A percentile compares a stretch with the other conserved stretches of the same genome.
Conservation (phyloP, 306 rosid species). For the Medicago lupulina region DNA sequence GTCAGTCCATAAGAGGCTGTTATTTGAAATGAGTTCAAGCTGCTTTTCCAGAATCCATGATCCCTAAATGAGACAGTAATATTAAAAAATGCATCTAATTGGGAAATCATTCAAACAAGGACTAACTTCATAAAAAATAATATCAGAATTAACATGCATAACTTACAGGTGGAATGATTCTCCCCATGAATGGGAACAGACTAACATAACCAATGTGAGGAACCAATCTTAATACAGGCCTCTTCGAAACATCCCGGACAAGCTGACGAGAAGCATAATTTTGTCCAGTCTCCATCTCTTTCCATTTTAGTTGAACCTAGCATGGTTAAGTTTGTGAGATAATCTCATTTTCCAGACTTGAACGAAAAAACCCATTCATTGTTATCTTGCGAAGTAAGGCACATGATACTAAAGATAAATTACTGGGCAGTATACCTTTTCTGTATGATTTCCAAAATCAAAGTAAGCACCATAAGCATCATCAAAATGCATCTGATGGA, state of each 20-base stretch:
- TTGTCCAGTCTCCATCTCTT: conserved; percentile 56
- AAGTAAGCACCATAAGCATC: conserved; percentile 73
- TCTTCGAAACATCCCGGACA: conserved; percentile 67
- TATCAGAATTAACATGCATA: conserved; percentile 21
- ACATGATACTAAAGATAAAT: conserved; percentile 19
- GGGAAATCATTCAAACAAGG: conserved; percentile 22
- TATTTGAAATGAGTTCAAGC: conserved; percentile 81
- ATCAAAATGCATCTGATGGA: conserved; percentile 87
- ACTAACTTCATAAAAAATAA: conserved; percentile 5
- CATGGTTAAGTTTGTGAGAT: conserved; percentile 35
- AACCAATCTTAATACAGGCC: conserved; percentile 75
- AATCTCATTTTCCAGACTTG: conserved; percentile 32
- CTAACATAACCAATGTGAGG: conserved; percentile 89
- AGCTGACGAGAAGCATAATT: conserved; percentile 65
- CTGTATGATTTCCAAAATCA: conserved; percentile 95
- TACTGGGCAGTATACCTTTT: conserved; percentile 63
- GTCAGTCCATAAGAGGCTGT: conserved; percentile 80
- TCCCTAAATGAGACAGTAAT: conserved; percentile 52
- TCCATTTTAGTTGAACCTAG: conserved; percentile 86
- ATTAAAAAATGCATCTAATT: conserved; percentile 27
- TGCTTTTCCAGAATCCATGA: conserved; percentile 92
- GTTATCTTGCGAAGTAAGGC: conserved; percentile 22
- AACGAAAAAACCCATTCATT: conserved; percentile 13
- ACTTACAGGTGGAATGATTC: conserved; percentile 88
- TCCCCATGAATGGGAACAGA: conserved; percentile 87